Base-by-base conservation (phyloP, 495 filamentous ascomycete genomes). In the Hyphodiscus hymeniophilus region DNA sequence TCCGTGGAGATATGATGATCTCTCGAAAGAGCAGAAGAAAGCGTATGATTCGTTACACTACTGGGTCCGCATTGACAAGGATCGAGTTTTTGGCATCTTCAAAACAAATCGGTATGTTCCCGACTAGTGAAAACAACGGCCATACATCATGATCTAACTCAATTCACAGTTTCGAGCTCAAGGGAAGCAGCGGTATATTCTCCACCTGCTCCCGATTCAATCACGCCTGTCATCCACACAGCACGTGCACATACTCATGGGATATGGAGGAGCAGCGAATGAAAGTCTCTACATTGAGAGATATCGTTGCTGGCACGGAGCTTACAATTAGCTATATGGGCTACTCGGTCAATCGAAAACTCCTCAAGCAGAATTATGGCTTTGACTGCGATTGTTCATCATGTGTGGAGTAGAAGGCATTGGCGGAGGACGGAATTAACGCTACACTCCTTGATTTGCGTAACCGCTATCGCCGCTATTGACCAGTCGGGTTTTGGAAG, bases 331-430 rank as follows among this genome's bases (percentile, higher is more conserved):
- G 32, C 6, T 59, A 59, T 31, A 51, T 30, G 8, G 26, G 3
- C n/a, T 26, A 21, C 11, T 46, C 48, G 3, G 7, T 11, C 0
- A 42, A 17, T 13, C 47, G 56, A 5, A 23, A 8, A 2, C 13
- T 28, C 26, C 26, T 28, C 10, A 32, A 39, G 7, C 42, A 41
- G 5, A 51, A 53, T n/a, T 59, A 59, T 17, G 57, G 57, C 12
- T 59, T 59, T 34, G 31, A 43, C 13, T 59, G 57, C 22, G 53
- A 59, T 22, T 59, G 57, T 32, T 36, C 38, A n/a, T n/a, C n/a
- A n/a, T n/a, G n/a, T n/a, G n/a, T 28, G 26, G 26, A 28, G 26
- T 28, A 28, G 4, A 28, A 4, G 26, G 10, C 26, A 28, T 28
- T 28, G 26, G 26, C n/a, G n/a, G n/a, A n/a, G n/a, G n/a, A n/a